A percentile compares a stretch with the other conserved stretches of the same genome.
These are phyloP conservation scores for Vigna angularis DNA, from an alignment of 306 rosid genomes.

Conservation along the genomic window DNA sequence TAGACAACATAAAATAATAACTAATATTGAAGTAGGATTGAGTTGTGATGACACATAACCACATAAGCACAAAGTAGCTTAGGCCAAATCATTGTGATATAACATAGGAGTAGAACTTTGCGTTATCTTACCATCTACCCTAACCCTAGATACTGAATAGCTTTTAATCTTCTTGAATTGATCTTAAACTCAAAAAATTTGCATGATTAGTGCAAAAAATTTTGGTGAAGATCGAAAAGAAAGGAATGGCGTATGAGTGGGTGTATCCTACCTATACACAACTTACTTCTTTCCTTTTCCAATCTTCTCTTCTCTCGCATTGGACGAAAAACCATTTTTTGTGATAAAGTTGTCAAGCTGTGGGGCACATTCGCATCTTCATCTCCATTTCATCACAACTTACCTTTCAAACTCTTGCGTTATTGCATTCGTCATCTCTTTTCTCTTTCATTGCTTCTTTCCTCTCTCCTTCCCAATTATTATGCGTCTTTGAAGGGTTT, in stretches of 20 bases:
- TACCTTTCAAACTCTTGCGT: slow-evolving; percentile 52
- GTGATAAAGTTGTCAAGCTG: slow-evolving; percentile 37
- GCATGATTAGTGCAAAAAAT: slow-evolving; percentile 46
- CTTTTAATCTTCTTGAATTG: background rate
- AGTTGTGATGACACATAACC: background rate
- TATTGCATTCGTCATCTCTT: slow-evolving; percentile 54
- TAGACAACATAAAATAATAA: background rate
- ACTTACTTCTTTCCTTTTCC: slow-evolving; percentile 37
- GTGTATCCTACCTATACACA: slow-evolving; percentile 36
- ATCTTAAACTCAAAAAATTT: slow-evolving; percentile 13
- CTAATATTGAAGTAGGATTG: slow-evolving; percentile 2
- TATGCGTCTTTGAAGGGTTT: slow-evolving; percentile 34
- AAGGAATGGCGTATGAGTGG: slow-evolving; percentile 47
- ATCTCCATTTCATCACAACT: slow-evolving; percentile 33
- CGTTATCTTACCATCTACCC: slow-evolving; percentile 20
- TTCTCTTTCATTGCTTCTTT: slow-evolving; percentile 32
- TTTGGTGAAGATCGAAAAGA: slow-evolving; percentile 24
- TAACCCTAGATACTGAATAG: background rate
- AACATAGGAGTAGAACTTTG: too few relatives aligned
- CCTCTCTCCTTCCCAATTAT: slow-evolving; percentile 34
- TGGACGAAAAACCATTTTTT: slow-evolving; percentile 37
- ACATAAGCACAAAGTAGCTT: background rate
- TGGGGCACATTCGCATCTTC: slow-evolving; percentile 50
- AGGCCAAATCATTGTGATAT: slow-evolving; percentile 7
- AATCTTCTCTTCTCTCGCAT: slow-evolving; percentile 35